Evolutionary conservation across 768 basidiomycete species (phyloP).

Genomic region (Baorangia bicolor): DNA sequence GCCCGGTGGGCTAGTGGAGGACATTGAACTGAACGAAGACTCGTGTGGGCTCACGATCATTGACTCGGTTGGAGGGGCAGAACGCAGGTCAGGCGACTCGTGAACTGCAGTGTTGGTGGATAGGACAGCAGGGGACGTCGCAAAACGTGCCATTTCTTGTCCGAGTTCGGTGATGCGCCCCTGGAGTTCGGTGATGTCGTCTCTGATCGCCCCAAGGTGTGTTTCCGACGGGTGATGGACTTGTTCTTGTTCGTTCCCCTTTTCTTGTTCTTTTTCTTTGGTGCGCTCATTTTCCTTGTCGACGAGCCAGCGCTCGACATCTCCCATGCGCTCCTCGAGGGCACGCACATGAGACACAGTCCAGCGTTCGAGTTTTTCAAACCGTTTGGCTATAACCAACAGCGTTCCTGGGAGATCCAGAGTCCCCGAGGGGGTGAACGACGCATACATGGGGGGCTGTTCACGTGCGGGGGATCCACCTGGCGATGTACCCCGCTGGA

Average conservation of each 20-base stretch:
- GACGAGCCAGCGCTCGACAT: slow-evolving; percentile 88
- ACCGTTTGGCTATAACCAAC: slow-evolving; percentile 67
- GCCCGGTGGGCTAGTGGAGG: slow-evolving; percentile 14
- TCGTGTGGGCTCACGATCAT: slow-evolving; percentile 37
- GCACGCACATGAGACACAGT: slow-evolving; percentile 86
- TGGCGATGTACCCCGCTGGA: slow-evolving; percentile 47
- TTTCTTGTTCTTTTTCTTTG: slow-evolving; percentile 42
- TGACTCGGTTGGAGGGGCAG: slow-evolving; percentile 47
- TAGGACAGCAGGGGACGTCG: slow-evolving; percentile 44
- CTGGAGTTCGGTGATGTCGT: slow-evolving; percentile 71
- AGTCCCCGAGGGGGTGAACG: slow-evolving; percentile 67
- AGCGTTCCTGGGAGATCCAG: slow-evolving; percentile 76
- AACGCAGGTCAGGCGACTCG: slow-evolving; percentile 44
- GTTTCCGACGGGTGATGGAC: slow-evolving; percentile 25
- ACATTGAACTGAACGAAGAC: slow-evolving; percentile 21
- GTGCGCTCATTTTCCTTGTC: slow-evolving; percentile 68
- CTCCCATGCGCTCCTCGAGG: slow-evolving; percentile 87
- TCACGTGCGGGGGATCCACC: slow-evolving; percentile 41
- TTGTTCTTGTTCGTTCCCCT: neutral
- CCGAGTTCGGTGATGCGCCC: slow-evolving; percentile 74
- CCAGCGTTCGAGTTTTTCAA: slow-evolving; percentile 90
- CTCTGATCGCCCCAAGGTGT: slow-evolving; percentile 55
- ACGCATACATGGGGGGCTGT: slow-evolving; percentile 71
- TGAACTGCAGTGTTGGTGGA: slow-evolving; percentile 49
- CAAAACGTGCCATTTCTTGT: slow-evolving; percentile 75